Base-by-base conservation (phyloP, 2,329 filamentous ascomycete species). In the Pestalotiopsis sp. region DNA sequence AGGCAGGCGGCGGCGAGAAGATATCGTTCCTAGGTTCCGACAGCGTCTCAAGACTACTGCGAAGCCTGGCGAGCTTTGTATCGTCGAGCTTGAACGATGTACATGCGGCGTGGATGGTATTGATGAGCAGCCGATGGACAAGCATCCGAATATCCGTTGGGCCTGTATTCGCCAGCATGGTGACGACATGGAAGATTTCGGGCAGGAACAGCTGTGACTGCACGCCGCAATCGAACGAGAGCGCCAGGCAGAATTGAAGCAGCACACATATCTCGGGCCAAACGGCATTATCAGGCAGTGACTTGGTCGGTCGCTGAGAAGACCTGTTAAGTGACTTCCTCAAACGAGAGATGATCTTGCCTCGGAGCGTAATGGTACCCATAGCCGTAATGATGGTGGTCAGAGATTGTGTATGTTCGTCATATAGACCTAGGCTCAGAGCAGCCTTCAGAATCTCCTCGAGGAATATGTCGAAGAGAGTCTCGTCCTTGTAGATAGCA, bases 211-310 rank as follows among this genome's bases (percentile, higher is more conserved):
- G 82, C 76, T 92, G 90, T 4, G 90, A 86, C 77, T 92, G 90
- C 14, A 90, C 85, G 25, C 89, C 88, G 71, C 87, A 90, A 76
- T 92, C 88, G 72, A 92, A 92, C 1, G 90, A 92, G 65, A 91
- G 81, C 1, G 89, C 87, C 14, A 92, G 80, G 70, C 89, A 91
- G 71, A 92, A 90, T 60, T 90, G 88, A 63, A 92, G 81, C 39
- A 92, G 80, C 60, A 92, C 84, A 75, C 90, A 91, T 36, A 92
- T 89, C 77, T 92, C 90, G n/a, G 84, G 80, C 90, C 90, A 92
- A 9, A 91, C 89, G 2, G 86, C 83, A 72, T 92, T 92, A 69
- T 92, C 90, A 9, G 89, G 87, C 1, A 92, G 81, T 65, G 87
- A 83, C 72, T 87, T 87, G 1, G 90, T 92, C n/a, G 90, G 89